phyloP scores from a whole-genome alignment of 805 yeast species.

The Kurtzmaniella fragi region DNA sequence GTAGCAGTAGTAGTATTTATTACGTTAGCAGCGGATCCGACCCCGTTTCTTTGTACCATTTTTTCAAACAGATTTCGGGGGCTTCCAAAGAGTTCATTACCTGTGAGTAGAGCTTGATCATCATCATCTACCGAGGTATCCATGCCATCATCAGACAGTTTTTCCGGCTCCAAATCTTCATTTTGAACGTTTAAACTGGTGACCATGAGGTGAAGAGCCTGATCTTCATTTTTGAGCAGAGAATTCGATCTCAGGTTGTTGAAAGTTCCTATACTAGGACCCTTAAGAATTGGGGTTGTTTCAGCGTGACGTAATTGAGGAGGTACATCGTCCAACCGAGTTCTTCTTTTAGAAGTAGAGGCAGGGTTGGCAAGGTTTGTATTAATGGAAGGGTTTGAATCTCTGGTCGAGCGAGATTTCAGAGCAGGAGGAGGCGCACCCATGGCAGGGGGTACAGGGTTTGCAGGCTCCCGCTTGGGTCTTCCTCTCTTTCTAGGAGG shows the following conservation, averaged over 20 bases:
- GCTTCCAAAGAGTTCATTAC: conserved; percentile 38
- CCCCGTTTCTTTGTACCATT: conserved; percentile 11
- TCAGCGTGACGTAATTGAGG: conserved; percentile 10
- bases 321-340: conserved; percentile 7
- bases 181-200: conserved; percentile 27
- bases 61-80: conserved; percentile 34
- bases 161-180: conserved; percentile 33
- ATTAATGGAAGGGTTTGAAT: no score
- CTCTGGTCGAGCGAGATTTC: no score
- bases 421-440: no score
- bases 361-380: not conserved
- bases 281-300: conserved; percentile 26
- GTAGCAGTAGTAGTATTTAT: not conserved
- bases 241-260: conserved; percentile 8
- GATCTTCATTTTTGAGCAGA: conserved; percentile 24
- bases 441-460: conserved; percentile 6
- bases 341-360: conserved; percentile 2
- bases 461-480: conserved; percentile 25
- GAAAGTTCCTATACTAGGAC: conserved; percentile 29
- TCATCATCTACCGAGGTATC: conserved; percentile 8
- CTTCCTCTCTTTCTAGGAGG: conserved; percentile 34
- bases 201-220: conserved; percentile 31
- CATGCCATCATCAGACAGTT: conserved; percentile 28
- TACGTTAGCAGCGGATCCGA: not conserved
- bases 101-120: conserved; percentile 31